Evolutionary conservation across 192 early-diverging fungal species (phyloP).

Genomic region (Gryganskiella cystojenkinii): DNA sequence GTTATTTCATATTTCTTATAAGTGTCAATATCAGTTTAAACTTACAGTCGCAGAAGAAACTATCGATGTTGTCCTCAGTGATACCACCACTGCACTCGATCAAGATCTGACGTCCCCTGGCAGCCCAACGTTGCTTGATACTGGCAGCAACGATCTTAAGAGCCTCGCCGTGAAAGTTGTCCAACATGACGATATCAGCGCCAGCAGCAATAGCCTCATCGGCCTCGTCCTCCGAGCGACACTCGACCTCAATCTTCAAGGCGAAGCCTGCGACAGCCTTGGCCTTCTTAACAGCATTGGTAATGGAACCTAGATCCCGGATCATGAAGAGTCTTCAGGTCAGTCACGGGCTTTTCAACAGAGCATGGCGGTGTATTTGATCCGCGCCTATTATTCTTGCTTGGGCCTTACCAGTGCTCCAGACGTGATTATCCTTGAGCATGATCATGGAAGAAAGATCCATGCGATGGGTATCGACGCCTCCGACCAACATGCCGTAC

Average conservation of each 20-base stretch:
- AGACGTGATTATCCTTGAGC: conserved; percentile 99
- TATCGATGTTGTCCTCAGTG: conserved; percentile 83
- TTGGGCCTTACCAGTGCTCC: conserved; percentile 72
- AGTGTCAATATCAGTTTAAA: too few species aligned
- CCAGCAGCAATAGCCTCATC: conserved; percentile 96
- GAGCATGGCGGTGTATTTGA: background rate
- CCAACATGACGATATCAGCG: conserved; percentile 98
- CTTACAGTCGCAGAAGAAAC: conserved; percentile 84
- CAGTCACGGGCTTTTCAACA: background rate
- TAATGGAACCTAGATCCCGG: conserved; percentile 80
- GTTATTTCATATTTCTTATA: too few species aligned
- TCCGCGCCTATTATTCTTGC: background rate
- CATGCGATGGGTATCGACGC: conserved; percentile 96
- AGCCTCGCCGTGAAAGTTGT: conserved; percentile 85
- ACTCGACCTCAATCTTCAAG: conserved; percentile 98
- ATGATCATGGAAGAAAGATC: conserved; percentile 98
- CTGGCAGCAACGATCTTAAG: conserved; percentile 74
- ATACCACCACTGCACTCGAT: conserved; percentile 97
- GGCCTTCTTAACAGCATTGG: conserved; percentile 86
- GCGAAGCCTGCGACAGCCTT: conserved; percentile 88
- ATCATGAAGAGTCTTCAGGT: background rate
- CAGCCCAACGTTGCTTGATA: conserved; percentile 81
- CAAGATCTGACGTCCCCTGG: conserved; percentile 72
- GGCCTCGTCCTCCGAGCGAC: conserved; percentile 90
- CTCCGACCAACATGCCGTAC: conserved; percentile 97